Conservation (phyloP, 2,329 filamentous ascomycete species). For the Aspergillus sp. region DNA sequence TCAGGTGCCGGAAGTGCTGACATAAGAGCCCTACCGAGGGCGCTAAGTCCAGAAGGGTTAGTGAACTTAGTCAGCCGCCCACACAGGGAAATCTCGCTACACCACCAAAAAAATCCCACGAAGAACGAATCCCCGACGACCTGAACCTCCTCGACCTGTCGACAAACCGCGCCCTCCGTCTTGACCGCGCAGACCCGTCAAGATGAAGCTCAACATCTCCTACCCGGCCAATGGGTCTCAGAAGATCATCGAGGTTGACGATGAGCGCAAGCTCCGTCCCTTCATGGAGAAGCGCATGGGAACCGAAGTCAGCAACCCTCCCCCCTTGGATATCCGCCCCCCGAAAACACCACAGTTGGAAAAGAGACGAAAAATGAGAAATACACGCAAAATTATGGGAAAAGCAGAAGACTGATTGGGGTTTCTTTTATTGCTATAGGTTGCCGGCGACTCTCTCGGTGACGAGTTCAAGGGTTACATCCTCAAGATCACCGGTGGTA, state of each 20-base stretch:
- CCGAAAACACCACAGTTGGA: conserved; percentile 5
- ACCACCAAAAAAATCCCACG: conserved; percentile 44
- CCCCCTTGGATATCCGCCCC: conserved; percentile 18
- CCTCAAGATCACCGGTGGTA: conserved; percentile 98
- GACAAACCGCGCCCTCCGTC: conserved; percentile 49
- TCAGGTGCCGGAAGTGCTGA: conserved; percentile 21
- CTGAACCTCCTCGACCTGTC: conserved; percentile 40
- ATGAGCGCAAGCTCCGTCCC: conserved; percentile 98
- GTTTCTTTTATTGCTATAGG: conserved; percentile 52
- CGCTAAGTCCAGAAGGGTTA: conserved; percentile 28
- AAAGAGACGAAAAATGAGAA: conserved; percentile 2
- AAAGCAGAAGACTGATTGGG: conserved; percentile 36
- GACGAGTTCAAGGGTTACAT: conserved; percentile 99
- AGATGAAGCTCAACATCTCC: conserved; percentile 77
- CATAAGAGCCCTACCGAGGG: conserved; percentile 30
- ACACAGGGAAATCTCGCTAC: conserved; percentile 45
- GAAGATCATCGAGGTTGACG: conserved; percentile 98
- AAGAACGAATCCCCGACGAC: conserved; percentile 39
- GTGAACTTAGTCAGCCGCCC: conserved; percentile 39
- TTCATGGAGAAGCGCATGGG: conserved; percentile 97
- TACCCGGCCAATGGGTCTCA: conserved; percentile 99
- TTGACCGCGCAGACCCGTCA: conserved; percentile 54
- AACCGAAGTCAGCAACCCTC: conserved; percentile 49
- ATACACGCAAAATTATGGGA: conserved; percentile 6
- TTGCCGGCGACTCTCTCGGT: conserved; percentile 89